Evolutionary conservation across 2,329 filamentous ascomycete genomes (phyloP).

Genomic region (Aspergillus novoparasiticus): DNA sequence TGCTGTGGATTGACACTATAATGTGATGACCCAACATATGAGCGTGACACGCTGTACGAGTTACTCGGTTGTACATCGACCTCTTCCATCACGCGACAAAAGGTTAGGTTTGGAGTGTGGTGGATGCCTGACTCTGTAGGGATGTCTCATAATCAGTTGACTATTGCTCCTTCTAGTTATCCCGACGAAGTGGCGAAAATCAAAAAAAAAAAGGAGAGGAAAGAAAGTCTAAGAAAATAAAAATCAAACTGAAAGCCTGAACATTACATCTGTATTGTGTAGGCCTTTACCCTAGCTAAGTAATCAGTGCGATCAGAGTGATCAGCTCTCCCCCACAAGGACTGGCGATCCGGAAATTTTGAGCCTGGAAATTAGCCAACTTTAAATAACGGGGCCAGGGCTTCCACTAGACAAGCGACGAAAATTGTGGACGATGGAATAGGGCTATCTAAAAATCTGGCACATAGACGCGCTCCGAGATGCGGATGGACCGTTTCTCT

Average conservation of each 20-base stretch:
- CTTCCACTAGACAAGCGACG: background rate
- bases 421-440: background rate
- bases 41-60: slow-evolving; percentile 20
- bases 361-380: slow-evolving; percentile 1
- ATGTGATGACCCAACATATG: slow-evolving; percentile 16
- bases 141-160: slow-evolving; percentile 9
- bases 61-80: slow-evolving; percentile 15
- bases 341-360: slow-evolving; percentile 14
- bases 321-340: slow-evolving; percentile 7
- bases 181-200: slow-evolving; percentile 3
- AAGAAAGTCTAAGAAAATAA: background rate
- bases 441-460: background rate
- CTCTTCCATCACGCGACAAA: slow-evolving; percentile 11
- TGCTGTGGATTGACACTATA: slow-evolving; percentile 9
- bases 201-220: background rate
- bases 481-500: background rate
- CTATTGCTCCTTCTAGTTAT: slow-evolving; percentile 1
- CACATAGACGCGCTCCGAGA: slow-evolving; percentile 5
- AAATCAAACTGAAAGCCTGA: background rate
- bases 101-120: slow-evolving; percentile 9
- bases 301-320: slow-evolving; percentile 3
- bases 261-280: background rate
- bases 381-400: slow-evolving; percentile 1
- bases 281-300: background rate
- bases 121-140: slow-evolving; percentile 16